These are phyloP conservation scores for Zymoseptoria pseudotritici DNA, from an alignment of 2,329 filamentous ascomycete genomes.

Conservation along the genomic window DNA sequence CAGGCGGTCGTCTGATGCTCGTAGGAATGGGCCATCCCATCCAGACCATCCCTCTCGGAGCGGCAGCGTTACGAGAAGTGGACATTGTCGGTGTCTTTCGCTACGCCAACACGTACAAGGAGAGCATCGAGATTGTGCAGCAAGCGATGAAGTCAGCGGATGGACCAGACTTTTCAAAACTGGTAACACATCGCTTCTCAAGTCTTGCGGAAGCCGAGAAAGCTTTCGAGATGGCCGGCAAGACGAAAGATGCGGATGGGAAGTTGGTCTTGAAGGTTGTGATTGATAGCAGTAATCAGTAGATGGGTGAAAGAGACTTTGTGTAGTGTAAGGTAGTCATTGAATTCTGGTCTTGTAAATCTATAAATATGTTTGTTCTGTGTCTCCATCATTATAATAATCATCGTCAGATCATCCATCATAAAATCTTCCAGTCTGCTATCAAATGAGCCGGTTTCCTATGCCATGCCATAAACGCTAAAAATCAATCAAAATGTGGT, in stretches of 20 bases:
- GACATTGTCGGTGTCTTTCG: slow-evolving; percentile 73
- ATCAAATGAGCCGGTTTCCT: neutral
- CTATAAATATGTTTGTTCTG: neutral
- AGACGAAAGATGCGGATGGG: slow-evolving; percentile 59
- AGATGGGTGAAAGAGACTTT: neutral
- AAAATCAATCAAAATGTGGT: neutral
- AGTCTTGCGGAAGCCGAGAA: slow-evolving; percentile 55
- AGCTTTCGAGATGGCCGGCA: slow-evolving; percentile 64
- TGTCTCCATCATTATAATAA: neutral
- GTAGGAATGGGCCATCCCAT: slow-evolving; percentile 74
- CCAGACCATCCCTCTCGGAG: slow-evolving; percentile 65
- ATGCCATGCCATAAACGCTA: neutral
- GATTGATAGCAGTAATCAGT: slow-evolving; percentile 32
- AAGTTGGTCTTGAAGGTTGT: slow-evolving; percentile 68
- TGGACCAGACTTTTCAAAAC: slow-evolving; percentile 58
- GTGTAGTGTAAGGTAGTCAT: neutral
- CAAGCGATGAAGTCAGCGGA: slow-evolving; percentile 37
- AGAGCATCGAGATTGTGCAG: slow-evolving; percentile 55
- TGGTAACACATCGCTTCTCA: slow-evolving; percentile 66
- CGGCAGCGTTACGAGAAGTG: slow-evolving; percentile 65
- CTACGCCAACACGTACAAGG: slow-evolving; percentile 68
- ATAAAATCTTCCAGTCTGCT: neutral
- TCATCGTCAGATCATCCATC: neutral
- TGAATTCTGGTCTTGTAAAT: neutral
- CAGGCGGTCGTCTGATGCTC: slow-evolving; percentile 66